Evolutionary conservation across 495 filamentous ascomycete genomes (phyloP).

Genomic region (Glutinoglossum americanum): DNA sequence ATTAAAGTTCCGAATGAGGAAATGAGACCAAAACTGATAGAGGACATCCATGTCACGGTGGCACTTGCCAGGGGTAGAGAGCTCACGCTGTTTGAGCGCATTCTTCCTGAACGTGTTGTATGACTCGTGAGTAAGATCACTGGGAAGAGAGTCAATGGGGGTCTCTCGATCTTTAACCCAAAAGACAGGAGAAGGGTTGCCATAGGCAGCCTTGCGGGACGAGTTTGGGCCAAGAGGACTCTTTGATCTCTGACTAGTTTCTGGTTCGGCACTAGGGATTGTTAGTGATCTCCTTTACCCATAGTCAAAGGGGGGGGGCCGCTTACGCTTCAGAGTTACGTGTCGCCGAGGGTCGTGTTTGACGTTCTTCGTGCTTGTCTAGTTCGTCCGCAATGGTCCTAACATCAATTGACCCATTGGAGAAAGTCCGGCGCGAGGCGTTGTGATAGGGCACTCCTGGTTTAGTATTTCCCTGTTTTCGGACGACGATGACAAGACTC

Average conservation of each 20-base stretch:
- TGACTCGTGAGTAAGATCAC: conserved; percentile 26
- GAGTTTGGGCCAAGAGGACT: conserved; percentile 1
- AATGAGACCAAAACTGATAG: conserved; percentile 64
- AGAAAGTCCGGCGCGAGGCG: conserved; percentile 26
- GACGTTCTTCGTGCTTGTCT: conserved; percentile 14
- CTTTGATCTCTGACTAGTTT: conserved; percentile 6
- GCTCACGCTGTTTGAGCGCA: conserved; percentile 33
- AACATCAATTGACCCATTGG: conserved; percentile 32
- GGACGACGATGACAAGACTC: conserved; percentile 25
- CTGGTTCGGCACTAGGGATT: conserved; percentile 4
- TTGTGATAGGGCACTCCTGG: conserved; percentile 17
- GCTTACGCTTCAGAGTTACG: conserved; percentile 16
- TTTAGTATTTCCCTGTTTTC: conserved; percentile 14
- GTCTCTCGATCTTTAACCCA: conserved; percentile 27
- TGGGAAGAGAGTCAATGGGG: conserved; percentile 19
- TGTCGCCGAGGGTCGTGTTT: conserved; percentile 7
- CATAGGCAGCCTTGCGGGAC: neutral
- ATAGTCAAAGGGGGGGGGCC: neutral
- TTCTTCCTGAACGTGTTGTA: conserved; percentile 33
- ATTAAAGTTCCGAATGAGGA: conserved; percentile 57
- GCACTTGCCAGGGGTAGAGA: conserved; percentile 24
- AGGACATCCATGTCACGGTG: conserved; percentile 40
- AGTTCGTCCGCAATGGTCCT: conserved; percentile 17
- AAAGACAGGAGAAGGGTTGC: conserved; percentile 13
- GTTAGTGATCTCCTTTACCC: neutral